These are phyloP conservation scores for Psilocybe mexicana DNA, from an alignment of 1,284 basidiomycete species.

Conservation along the genomic window DNA sequence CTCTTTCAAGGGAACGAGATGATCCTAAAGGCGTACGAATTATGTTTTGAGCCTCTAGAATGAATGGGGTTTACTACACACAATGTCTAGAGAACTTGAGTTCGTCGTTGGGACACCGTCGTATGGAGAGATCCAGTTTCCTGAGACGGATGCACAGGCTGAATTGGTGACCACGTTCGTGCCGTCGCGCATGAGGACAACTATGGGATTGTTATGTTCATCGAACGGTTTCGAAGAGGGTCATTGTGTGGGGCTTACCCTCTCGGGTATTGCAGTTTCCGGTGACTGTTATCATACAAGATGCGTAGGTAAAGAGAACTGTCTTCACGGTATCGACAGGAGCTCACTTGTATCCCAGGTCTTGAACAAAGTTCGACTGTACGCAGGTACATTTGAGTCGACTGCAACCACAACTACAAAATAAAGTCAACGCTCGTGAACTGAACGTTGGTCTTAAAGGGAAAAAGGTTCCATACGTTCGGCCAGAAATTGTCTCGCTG, in stretches of 20 bases:
- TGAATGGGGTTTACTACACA: slow-evolving; percentile 21
- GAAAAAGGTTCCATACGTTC: slow-evolving; percentile 28
- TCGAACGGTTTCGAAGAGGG: no score
- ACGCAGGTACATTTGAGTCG: slow-evolving; percentile 48
- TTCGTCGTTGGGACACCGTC: slow-evolving; percentile 43
- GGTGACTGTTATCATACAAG: slow-evolving; percentile 33
- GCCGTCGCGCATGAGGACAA: slow-evolving; percentile 53
- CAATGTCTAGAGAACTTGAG: slow-evolving; percentile 50
- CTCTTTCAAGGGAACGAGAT: slow-evolving; percentile 52
- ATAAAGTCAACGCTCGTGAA: neutral
- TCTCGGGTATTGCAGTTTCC: slow-evolving; percentile 55
- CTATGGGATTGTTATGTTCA: slow-evolving; percentile 22
- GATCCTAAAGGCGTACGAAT: slow-evolving; percentile 36
- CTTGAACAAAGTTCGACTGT: slow-evolving; percentile 42
- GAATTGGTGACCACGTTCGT: slow-evolving; percentile 43
- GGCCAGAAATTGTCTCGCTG: slow-evolving; percentile 39
- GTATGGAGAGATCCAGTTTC: slow-evolving; percentile 51
- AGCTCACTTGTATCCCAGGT: slow-evolving; percentile 47
- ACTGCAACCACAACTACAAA: slow-evolving; percentile 43
- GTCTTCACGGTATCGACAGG: neutral
- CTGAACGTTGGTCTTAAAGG: neutral
- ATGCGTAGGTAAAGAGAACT: neutral
- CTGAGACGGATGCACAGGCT: slow-evolving; percentile 44
- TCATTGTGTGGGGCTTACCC: slow-evolving; percentile 30
- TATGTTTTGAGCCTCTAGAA: no score